These are phyloP conservation scores for Vaccinium vitisidaea DNA, from an alignment of 148 eudicot species.

Conservation along the genomic window DNA sequence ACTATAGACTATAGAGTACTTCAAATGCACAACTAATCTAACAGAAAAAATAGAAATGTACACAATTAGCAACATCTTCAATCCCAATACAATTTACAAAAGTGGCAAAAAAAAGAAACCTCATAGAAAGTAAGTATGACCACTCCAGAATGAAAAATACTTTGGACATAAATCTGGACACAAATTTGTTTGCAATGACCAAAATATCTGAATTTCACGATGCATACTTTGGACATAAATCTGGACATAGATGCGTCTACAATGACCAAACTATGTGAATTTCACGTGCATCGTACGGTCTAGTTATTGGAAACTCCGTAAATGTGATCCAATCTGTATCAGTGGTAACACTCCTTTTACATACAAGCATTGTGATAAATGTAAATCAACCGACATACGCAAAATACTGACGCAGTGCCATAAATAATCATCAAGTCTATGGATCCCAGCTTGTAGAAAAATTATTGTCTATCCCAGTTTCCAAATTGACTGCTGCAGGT, in stretches of 20 bases:
- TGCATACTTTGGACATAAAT: not conserved
- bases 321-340: too few relatives aligned
- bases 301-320: too few relatives aligned
- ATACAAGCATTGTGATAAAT: too few relatives aligned
- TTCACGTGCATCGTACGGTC: not conserved
- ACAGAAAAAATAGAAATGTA: too few relatives aligned
- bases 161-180: too few relatives aligned
- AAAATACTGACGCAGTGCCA: too few relatives aligned
- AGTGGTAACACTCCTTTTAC: too few relatives aligned
- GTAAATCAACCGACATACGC: too few relatives aligned
- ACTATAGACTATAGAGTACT: not conserved
- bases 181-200: too few relatives aligned
- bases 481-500: slow-evolving; percentile 21
- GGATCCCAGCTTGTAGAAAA: slow-evolving; percentile 26
- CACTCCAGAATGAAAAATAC: not conserved
- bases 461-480: slow-evolving; percentile 16
- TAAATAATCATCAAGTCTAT: not conserved
- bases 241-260: not conserved
- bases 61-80: slow-evolving; percentile 4
- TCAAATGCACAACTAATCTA: not conserved
- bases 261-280: not conserved
- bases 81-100: not conserved
- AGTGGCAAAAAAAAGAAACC: not conserved
- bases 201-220: too few relatives aligned
- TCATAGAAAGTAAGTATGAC: not conserved